Conservation (phyloP, 2,329 filamentous ascomycete genomes). For the Diaporthe longicolla region DNA sequence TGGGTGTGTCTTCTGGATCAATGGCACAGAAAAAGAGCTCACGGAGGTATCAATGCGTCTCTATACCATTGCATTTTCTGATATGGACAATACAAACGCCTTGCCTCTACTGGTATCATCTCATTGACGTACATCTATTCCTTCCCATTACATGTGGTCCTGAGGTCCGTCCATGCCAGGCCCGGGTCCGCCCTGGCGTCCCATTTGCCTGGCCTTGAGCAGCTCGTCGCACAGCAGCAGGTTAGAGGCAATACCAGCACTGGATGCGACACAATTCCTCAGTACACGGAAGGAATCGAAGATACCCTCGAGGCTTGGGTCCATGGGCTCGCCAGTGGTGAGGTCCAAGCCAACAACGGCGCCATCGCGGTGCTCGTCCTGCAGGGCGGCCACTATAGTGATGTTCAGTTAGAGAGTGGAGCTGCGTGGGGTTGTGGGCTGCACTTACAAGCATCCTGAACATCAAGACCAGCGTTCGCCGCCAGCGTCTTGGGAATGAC, state of each 20-base stretch:
- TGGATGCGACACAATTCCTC: constrained; percentile 93
- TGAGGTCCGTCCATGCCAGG: constrained; percentile 75
- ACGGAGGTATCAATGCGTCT: not conserved
- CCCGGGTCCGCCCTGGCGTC: constrained; percentile 72
- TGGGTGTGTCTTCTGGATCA: not conserved
- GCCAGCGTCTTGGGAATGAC: constrained; percentile 98
- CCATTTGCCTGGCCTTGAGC: constrained; percentile 98
- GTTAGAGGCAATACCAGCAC: constrained; percentile 95
- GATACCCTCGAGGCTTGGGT: constrained; percentile 90
- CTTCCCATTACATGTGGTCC: constrained; percentile 48
- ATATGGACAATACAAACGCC: constrained; percentile 42
- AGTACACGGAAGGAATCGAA: constrained; percentile 97
- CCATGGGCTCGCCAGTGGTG: constrained; percentile 91
- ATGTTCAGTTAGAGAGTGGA: constrained; percentile 38
- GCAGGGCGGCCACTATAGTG: constrained; percentile 81
- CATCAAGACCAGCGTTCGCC: constrained; percentile 95
- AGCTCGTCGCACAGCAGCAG: constrained; percentile 96
- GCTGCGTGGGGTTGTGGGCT: not conserved
- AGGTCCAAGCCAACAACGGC: constrained; percentile 90
- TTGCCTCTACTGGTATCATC: constrained; percentile 54
- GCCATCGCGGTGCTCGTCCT: constrained; percentile 88
- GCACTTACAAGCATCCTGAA: constrained; percentile 90
- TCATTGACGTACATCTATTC: constrained; percentile 38
- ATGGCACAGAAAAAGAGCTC: not conserved
- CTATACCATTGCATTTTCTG: constrained; percentile 16